These are phyloP conservation scores for Pezicula carpinea DNA, from an alignment of 2,329 filamentous ascomycete species.

Conservation along the genomic window DNA sequence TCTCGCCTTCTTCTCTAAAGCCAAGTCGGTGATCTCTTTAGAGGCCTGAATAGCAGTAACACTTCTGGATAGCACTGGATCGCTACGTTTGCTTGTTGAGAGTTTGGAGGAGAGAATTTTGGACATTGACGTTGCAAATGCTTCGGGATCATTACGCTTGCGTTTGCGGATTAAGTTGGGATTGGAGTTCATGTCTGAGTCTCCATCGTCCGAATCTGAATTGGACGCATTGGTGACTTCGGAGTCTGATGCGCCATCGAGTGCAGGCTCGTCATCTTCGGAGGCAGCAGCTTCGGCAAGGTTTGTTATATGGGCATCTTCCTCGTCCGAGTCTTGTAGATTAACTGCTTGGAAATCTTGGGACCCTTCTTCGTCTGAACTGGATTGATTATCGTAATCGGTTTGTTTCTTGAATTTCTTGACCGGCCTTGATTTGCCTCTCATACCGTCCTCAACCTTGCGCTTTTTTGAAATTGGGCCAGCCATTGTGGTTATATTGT, in stretches of 20 bases:
- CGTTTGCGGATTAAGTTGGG: constrained; percentile 47
- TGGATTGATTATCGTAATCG: constrained; percentile 58
- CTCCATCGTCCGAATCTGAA: constrained; percentile 32
- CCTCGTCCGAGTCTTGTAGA: constrained; percentile 36
- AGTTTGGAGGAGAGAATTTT: constrained; percentile 92
- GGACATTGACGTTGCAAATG: constrained; percentile 88
- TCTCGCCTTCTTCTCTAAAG: constrained; percentile 76
- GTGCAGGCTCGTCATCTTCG: constrained; percentile 19
- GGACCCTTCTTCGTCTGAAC: constrained; percentile 42
- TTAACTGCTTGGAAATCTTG: constrained; percentile 45
- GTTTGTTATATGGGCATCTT: constrained; percentile 23
- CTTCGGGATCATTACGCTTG: constrained; percentile 87
- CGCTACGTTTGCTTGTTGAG: constrained; percentile 71
- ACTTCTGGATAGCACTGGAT: constrained; percentile 88
- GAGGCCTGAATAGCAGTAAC: constrained; percentile 68
- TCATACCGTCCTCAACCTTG: constrained; percentile 54
- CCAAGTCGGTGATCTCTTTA: constrained; percentile 67
- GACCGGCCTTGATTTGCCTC: constrained; percentile 40
- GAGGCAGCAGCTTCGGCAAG: constrained; percentile 21
- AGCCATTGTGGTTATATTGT: constrained; percentile 21
- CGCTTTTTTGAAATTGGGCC: constrained; percentile 42
- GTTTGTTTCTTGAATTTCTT: constrained; percentile 60
- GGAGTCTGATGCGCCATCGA: constrained; percentile 17
- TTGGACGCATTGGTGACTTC: constrained; percentile 33
- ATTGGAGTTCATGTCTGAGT: constrained; percentile 37